Evolutionary conservation across 768 basidiomycete species (phyloP).

Genomic region (Rhodosporidiobolus sp.): DNA sequence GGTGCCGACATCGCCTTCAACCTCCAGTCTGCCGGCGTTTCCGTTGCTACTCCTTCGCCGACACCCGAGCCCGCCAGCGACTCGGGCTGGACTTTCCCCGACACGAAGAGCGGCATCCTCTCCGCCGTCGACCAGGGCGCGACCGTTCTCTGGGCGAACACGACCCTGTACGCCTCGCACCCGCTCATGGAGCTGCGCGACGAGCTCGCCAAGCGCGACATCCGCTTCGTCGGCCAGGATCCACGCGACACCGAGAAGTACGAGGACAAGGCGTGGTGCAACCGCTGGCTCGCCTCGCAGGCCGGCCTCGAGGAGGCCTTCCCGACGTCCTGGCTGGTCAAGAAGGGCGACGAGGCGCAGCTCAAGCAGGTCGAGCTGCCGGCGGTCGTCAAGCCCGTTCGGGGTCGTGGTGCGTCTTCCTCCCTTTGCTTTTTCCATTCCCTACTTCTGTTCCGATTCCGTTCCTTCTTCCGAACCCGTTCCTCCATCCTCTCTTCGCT

Average conservation of each 20-base stretch:
- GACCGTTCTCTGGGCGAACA: constrained; percentile 45
- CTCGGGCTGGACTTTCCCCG: constrained; percentile 44
- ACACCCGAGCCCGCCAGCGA: constrained; percentile 33
- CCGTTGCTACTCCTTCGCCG: constrained; percentile 37
- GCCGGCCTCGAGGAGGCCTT: constrained; percentile 34
- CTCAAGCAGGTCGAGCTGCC: constrained; percentile 33
- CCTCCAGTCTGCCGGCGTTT: constrained; percentile 27
- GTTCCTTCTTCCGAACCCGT: not conserved
- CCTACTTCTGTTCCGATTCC: not conserved
- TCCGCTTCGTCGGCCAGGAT: constrained; percentile 43
- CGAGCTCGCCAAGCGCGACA: constrained; percentile 24
- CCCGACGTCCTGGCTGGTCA: constrained; percentile 32
- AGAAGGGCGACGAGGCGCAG: constrained; percentile 8
- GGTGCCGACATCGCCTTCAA: constrained; percentile 44
- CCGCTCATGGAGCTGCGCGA: constrained; percentile 36
- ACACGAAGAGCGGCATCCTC: constrained; percentile 41
- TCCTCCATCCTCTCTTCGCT: no score
- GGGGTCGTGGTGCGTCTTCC: constrained; percentile 40
- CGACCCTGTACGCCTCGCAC: constrained; percentile 42
- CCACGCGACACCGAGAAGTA: constrained; percentile 40
- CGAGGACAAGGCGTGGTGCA: constrained; percentile 46
- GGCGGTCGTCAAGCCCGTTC: constrained; percentile 45
- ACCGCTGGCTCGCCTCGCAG: constrained; percentile 41
- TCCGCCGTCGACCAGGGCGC: constrained; percentile 42
- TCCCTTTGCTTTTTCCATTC: no score